Evolutionary conservation across 805 yeast species (phyloP).

Genomic region (Cyberlindnera veronae): DNA sequence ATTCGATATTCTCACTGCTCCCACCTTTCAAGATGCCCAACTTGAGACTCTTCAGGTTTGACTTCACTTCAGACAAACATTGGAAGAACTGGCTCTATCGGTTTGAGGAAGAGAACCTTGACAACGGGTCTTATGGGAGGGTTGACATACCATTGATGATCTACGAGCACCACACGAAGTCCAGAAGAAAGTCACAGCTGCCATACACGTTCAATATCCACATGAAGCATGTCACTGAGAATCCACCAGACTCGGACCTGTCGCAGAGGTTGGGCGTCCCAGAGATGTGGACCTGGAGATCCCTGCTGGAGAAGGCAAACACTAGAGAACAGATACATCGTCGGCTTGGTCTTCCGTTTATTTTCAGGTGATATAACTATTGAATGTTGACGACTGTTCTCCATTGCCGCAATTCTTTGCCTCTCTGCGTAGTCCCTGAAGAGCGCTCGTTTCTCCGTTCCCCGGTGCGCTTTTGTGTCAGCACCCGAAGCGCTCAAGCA

Average conservation of each 20-base stretch:
- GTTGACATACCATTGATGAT: not conserved
- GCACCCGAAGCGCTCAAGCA: too few species aligned
- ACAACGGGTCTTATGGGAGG: not conserved
- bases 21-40: not conserved
- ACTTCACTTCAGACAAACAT: not conserved
- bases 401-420: too few species aligned
- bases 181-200: not conserved
- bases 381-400: too few species aligned
- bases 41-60: constrained; percentile 1
- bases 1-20: not conserved
- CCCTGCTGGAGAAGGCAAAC: too few species aligned
- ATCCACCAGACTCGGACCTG: not conserved
- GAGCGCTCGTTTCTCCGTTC: too few species aligned
- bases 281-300: constrained; percentile 1
- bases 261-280: not conserved
- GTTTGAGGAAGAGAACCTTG: not conserved
- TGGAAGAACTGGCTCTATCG: not conserved
- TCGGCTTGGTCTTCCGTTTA: not conserved
- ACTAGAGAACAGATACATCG: not conserved
- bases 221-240: not conserved
- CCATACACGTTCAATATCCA: too few species aligned
- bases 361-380: too few species aligned
- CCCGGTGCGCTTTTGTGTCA: constrained; percentile 1
- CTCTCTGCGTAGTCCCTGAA: too few species aligned
- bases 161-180: not conserved